Base-by-base conservation (phyloP, 768 basidiomycete genomes). In the Russula virescens region DNA sequence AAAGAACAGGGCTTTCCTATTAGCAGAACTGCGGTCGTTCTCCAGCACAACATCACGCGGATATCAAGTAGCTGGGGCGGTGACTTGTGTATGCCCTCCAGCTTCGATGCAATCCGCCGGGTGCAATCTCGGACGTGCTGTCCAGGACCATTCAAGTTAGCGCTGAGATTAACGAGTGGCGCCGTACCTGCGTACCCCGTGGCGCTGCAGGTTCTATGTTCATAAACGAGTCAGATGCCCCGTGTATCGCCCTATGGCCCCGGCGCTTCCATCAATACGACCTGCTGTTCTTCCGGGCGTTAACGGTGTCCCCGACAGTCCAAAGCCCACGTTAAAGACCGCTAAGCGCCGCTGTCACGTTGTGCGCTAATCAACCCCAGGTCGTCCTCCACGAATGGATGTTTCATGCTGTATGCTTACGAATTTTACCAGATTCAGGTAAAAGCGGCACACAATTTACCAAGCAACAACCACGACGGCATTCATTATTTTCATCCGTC, bases 361-460 rank as follows among this genome's bases (percentile, higher is more conserved):
- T 16, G 34, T 34, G 52, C 18, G 51, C 42, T 23, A 25, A 38
- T 49, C 52, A 48, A 38, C 10, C 42, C 28, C 11, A n/a, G 19
- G 40, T 25, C 11, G 6, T 45, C 45, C 28, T 53, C 49, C 21
- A 34, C 25, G 9, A n/a, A 21, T 40, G 45, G 16, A 47, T 21
- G 46, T 55, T 53, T 50, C 62, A 55, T 55, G 46, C 31, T 35
- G 47, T 49, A 50, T 51, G 34, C 48, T 55, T 55, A 5, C 14
- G 28, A 40, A 45, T n/a, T 55, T 18, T 28, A 28, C 46, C n/a
- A 38, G 26, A 40, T 61, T 54, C 52, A 26, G 25, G 53, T 16
- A 25, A 35, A 60, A n/a, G 51, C 10, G 26, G 52, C 46, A 55
- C 38, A 40, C 19, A 11, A 61, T 49, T 45, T 23, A 52, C 38